These are phyloP conservation scores for Eucalyptus victrix DNA, from an alignment of 345 rosid species.

Conservation along the genomic window DNA sequence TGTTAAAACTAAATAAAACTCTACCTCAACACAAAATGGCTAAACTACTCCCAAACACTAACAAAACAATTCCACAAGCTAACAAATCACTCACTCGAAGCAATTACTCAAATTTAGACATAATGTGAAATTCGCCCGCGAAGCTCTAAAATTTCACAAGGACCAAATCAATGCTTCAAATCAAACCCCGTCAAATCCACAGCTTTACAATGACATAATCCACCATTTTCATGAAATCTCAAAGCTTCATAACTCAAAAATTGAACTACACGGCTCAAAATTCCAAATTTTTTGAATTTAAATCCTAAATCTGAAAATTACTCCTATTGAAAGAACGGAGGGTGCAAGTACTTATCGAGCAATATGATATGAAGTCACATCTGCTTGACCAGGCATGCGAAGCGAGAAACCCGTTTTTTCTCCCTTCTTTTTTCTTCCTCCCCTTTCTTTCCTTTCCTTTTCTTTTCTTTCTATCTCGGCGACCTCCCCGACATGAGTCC, in stretches of 20 bases:
- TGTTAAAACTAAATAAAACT: too few species aligned
- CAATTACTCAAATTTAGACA: rapidly evolving
- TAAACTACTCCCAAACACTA: rapidly evolving
- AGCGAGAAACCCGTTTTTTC: too few species aligned
- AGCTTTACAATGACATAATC: too few species aligned
- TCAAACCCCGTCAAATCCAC: rapidly evolving
- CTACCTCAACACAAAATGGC: rapidly evolving
- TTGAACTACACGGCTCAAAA: rapidly evolving
- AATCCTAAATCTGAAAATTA: too few species aligned
- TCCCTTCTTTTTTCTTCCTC: too few species aligned
- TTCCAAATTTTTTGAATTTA: rapidly evolving
- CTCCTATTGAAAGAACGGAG: rapidly evolving
- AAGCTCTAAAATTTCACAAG: rapidly evolving
- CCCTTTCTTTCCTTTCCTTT: too few species aligned
- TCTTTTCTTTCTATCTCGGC: too few species aligned
- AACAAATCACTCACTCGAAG: too few species aligned
- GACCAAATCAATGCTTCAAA: rapidly evolving
- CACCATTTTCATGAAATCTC: too few species aligned
- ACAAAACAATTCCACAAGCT: rapidly evolving
- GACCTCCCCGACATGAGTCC: neutral
- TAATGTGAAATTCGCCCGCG: rapidly evolving
- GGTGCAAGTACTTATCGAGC: rapidly evolving
- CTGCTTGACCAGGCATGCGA: rapidly evolving
- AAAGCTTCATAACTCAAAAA: too few species aligned
- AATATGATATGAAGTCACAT: too few species aligned